Evolutionary conservation across 805 yeast species (phyloP).

Genomic region (Komagataella pastoris): DNA sequence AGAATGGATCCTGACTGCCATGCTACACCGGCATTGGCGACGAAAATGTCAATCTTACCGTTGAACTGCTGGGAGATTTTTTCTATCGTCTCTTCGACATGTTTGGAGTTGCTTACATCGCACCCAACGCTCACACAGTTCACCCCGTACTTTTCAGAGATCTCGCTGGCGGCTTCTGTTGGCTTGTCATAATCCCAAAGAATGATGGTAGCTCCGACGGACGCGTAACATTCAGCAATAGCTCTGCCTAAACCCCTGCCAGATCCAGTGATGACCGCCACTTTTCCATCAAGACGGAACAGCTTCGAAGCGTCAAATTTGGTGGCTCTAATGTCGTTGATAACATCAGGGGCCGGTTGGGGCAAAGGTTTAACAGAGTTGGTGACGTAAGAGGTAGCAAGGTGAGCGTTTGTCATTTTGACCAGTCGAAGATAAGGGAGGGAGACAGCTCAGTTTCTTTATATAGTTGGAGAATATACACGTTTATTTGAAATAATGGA

Average conservation of each 20-base stretch:
- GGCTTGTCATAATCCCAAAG: constrained; percentile 26
- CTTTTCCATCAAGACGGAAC: constrained; percentile 28
- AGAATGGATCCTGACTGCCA: constrained; percentile 11
- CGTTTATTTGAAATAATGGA: background rate
- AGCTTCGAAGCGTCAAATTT: constrained; percentile 8
- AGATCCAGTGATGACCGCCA: constrained; percentile 28
- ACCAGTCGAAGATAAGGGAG: no score
- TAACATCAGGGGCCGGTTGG: constrained; percentile 35
- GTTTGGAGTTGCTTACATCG: constrained; percentile 18
- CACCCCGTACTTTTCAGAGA: constrained; percentile 26
- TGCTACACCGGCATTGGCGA: constrained; percentile 28
- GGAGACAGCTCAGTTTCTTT: background rate
- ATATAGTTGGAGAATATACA: no score
- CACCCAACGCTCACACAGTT: constrained; percentile 9
- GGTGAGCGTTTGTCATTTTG: background rate
- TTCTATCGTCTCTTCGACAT: constrained; percentile 16
- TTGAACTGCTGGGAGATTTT: constrained; percentile 20
- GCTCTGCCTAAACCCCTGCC: constrained; percentile 26
- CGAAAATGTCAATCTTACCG: constrained; percentile 26
- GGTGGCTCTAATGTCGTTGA: constrained; percentile 8
- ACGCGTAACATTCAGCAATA: constrained; percentile 28
- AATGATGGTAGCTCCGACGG: constrained; percentile 29
- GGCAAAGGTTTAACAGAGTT: constrained; percentile 23
- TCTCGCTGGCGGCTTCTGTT: constrained; percentile 16
- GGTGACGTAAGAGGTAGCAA: constrained; percentile 6